Base-by-base conservation (phyloP, 1,284 basidiomycete genomes). In the Ceratobasidium sp. region DNA sequence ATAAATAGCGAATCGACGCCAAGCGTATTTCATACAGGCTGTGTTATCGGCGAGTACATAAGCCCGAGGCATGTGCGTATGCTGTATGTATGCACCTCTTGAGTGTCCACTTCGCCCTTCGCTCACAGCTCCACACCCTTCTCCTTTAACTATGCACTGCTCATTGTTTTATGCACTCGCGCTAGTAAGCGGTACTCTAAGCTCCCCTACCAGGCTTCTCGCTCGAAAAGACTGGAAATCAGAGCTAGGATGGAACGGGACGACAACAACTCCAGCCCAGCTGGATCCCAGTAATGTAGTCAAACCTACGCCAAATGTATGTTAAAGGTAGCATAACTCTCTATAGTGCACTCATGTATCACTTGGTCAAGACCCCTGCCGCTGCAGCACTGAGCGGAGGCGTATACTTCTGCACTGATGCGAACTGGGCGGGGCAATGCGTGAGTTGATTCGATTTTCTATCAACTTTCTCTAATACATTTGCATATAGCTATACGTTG, bases 271-370 rank as follows among this genome's bases (percentile, higher is more conserved):
- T 13, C 61, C 73, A n/a, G 61, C 61, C 48, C 61, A 75, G 38
- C 73, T 75, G 38, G 62, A 66, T 38, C 73, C 73, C 3, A 75
- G 73, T n/a, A 75, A 75, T 20, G 73, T 75, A 20, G 62, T 57
- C 50, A 65, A 65, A 26, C 61, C 50, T 38, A 57, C 62, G 5
- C 62, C 73, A 15, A 40, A 40, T n/a, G 73, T 75, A 57, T 9
- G 73, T 52, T 3, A 17, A 28, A 9, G 4, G 33, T 15, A 6
- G 42, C 38, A 33, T n/a, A 57, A 57, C 9, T 26, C 48, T 5
- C 52, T 33, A 52, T 38, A 17, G 20, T 28, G 9, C 9, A 54
- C 28, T 57, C 13, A 42, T 38, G 20, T 23, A 28, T 46, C 13
- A 17, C 44, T 44, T 44, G 9, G 20, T n/a, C 2, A 44, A 71